Evolutionary conservation across 768 basidiomycete species (phyloP).

Genomic region (Rhodotorula graminis): DNA sequence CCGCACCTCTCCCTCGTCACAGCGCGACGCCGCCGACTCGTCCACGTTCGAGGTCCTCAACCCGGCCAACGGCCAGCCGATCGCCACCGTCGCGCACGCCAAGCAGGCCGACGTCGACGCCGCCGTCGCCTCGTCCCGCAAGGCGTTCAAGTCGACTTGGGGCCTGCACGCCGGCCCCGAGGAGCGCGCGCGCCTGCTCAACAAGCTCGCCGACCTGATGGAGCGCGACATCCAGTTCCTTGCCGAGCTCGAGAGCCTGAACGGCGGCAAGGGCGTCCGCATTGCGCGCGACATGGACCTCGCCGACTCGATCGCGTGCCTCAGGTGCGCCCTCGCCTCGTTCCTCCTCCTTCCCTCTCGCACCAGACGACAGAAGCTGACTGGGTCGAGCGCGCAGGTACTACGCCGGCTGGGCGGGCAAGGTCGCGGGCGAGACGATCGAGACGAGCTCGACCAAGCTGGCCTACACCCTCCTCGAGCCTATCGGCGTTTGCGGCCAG

Average conservation of each 20-base stretch:
- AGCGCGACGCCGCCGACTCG: constrained; percentile 12
- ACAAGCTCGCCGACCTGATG: constrained; percentile 42
- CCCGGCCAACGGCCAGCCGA: constrained; percentile 69
- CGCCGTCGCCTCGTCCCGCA: constrained; percentile 46
- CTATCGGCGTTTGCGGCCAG: constrained; percentile 77
- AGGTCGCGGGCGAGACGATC: constrained; percentile 79
- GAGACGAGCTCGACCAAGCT: constrained; percentile 69
- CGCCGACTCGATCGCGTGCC: constrained; percentile 45
- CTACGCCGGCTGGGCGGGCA: constrained; percentile 86
- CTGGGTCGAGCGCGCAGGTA: constrained; percentile 50
- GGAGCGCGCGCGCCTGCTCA: constrained; percentile 43
- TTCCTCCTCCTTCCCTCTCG: neutral
- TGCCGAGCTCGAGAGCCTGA: constrained; percentile 46
- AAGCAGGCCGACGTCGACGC: constrained; percentile 40
- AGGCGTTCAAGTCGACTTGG: constrained; percentile 50
- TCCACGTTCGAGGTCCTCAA: constrained; percentile 55
- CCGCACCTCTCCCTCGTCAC: neutral
- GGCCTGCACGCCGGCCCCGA: constrained; percentile 44
- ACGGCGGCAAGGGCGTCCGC: constrained; percentile 47
- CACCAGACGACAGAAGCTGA: too few species aligned
- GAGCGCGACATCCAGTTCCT: constrained; percentile 45
- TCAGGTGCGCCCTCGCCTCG: constrained; percentile 38
- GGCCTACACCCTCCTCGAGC: constrained; percentile 80
- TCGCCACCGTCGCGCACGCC: constrained; percentile 67
- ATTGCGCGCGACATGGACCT: constrained; percentile 45